phyloP scores from a whole-genome alignment of 306 rosid genomes.

The Purshia tridentata region DNA sequence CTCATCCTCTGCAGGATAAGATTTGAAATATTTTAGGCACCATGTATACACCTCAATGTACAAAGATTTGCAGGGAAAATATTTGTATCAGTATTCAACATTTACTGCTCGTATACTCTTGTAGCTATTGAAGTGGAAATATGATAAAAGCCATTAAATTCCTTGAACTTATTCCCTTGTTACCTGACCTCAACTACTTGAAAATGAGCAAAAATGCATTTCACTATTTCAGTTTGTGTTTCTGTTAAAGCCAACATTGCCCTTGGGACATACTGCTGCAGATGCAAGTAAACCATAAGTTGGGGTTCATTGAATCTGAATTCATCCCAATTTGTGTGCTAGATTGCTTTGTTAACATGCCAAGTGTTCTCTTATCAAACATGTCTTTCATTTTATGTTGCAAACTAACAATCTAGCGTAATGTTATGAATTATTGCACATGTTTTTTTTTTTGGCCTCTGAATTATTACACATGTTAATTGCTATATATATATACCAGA shows the following conservation, averaged over 20 bases:
- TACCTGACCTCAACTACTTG: not conserved
- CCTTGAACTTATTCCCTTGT: constrained; percentile 1
- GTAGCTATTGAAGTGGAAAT: constrained; percentile 5
- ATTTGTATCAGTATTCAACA: constrained; percentile 14
- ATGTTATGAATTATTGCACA: no score
- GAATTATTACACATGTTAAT: not conserved
- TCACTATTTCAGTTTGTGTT: not conserved
- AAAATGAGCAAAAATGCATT: not conserved
- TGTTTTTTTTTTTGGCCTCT: no score
- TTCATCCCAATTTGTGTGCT: not conserved
- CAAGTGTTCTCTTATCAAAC: no score
- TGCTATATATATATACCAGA: not conserved
- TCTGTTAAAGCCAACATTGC: not conserved
- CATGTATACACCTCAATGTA: constrained; percentile 29
- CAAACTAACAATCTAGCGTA: no score
- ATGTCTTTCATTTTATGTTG: no score
- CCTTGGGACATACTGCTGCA: not conserved
- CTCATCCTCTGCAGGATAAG: constrained; percentile 5
- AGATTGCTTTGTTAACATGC: not conserved
- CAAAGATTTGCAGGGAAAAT: constrained; percentile 28
- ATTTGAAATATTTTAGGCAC: constrained; percentile 19
- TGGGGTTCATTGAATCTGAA: not conserved
- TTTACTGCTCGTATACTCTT: constrained; percentile 9
- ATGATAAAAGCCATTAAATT: constrained; percentile 9
- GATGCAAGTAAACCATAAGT: not conserved